Evolutionary conservation across 345 rosid genomes (phyloP), one percentile per base, ranked within the genome.

Genomic region (Melaleuca alternifolia): DNA sequence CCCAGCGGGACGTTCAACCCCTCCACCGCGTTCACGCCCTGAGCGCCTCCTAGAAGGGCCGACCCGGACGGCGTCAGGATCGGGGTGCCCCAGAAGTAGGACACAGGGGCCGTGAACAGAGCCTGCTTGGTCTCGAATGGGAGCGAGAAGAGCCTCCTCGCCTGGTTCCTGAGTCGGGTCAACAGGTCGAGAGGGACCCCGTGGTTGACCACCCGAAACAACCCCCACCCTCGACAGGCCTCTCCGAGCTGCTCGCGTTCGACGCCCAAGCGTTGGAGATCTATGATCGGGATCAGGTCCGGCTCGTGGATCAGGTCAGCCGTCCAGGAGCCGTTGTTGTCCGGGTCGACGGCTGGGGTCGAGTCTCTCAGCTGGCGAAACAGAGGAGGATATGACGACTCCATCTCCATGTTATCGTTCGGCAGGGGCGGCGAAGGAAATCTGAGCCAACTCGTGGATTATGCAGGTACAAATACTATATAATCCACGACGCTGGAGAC

Each of bases 1-100:
- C 57, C 33, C 11, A 94, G 93, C 83, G 93, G 94, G 85, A 92
- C 92, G 85, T 93, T 93, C 46, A 96, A 77, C 61, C 96, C 98
- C 90, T 97, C 98, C 28, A 97, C 87, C 96, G 94, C 90, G 56
- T 91, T 92, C 84, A 93, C 83, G 12, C 89, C 88, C 48, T 82
- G 89, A 85, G 87, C 28, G n/a, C 88, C 90, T 24, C 88, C 88
- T 16, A 84, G 51, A 1, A 95, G 81, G 87, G 95, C 94, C 81
- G 89, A 84, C 46, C 99, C 98, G 1, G 96, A 90, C 9, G 90
- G 92, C 33, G 94, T 93, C 1, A 96, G 89, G 46, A 91, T 94
- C 44, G 97, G 95, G 37, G 96, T 94, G 57, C 98, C 99, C 95
- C 96, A 94, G 50, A 94, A 95, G 89, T 96, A 95, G 50, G 98